Evolutionary conservation across 2,329 filamentous ascomycete genomes (phyloP), one percentile per base, ranked within the genome.

Genomic region (Verticillium klebahnii): DNA sequence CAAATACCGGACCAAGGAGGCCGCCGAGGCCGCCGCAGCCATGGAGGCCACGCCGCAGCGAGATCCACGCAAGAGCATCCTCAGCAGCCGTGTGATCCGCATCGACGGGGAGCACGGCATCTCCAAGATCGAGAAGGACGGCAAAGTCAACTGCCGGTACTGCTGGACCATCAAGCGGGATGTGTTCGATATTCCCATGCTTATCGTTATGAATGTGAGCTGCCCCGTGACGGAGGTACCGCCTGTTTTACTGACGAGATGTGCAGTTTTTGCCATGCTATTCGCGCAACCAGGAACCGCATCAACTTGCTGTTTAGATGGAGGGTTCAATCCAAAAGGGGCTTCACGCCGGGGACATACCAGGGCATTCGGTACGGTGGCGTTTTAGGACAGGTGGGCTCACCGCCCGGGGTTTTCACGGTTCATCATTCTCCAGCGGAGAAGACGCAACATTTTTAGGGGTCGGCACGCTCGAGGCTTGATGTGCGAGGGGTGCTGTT

Each of bases 181-280:
- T 75, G 92, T 95, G 50, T 98, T 98, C 78, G 94, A 98, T 78
- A 97, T 98, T 75, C 95, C 95, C 25, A 97, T 97, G 92, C 83
- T 98, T 79, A 96, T 98, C 75, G 91, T 97, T 71, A 94, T 98
- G 81, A 97, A 97, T 79, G 95, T 97, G 75, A 89, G 93, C 89
- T 9, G 60, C 17, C 29, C 5, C 29, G 29, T 29, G 29, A 29
- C 29, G 5, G 6, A 29, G 29, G 29, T 6, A 29, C 29, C 5
- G 1, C 1, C 29, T 29, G 29, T 8, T 34, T 14, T 57, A 56
- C 17, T 59, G 25, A 58, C 60, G 23, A 52, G 19, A 58, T 15
- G 56, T 62, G 25, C 63, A 87, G 84, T 87, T 87, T 68, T 70
- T 87, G 61, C 85, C 85, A 57, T 82, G 85, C 70, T 87, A 86